These are phyloP conservation scores for rapeseed (Brassica napus) DNA, from an alignment of 345 rosid species.

Conservation along the genomic window Da-Ae NC_063450.1:52967001-52967500, in stretches of 20 bases:
- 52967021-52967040: slow-evolving; percentile 78
- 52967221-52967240: slow-evolving; percentile 80
- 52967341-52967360: slow-evolving; percentile 53
- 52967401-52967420: slow-evolving; percentile 63
- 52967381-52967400: slow-evolving; percentile 46
- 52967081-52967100: slow-evolving; percentile 52
- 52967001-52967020: slow-evolving; percentile 78
- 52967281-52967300: slow-evolving; percentile 76
- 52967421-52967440: slow-evolving; percentile 62
- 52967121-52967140: slow-evolving; percentile 52
- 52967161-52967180: slow-evolving; percentile 50
- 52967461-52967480: slow-evolving; percentile 87
- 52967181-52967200: slow-evolving; percentile 54
- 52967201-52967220: slow-evolving; percentile 61
- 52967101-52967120: slow-evolving; percentile 65
- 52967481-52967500: slow-evolving; percentile 72
- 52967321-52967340: slow-evolving; percentile 68
- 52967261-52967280: slow-evolving; percentile 51
- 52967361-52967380: slow-evolving; percentile 54
- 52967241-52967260: slow-evolving; percentile 60
- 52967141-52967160: slow-evolving; percentile 48
- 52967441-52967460: slow-evolving; percentile 78
- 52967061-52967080: slow-evolving; percentile 77
- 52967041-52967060: slow-evolving; percentile 85
- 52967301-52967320: slow-evolving; percentile 56